These are phyloP conservation scores for Sugiyamaella xylanicola DNA, from an alignment of 1,139 yeast species.

Conservation along the genomic window DNA sequence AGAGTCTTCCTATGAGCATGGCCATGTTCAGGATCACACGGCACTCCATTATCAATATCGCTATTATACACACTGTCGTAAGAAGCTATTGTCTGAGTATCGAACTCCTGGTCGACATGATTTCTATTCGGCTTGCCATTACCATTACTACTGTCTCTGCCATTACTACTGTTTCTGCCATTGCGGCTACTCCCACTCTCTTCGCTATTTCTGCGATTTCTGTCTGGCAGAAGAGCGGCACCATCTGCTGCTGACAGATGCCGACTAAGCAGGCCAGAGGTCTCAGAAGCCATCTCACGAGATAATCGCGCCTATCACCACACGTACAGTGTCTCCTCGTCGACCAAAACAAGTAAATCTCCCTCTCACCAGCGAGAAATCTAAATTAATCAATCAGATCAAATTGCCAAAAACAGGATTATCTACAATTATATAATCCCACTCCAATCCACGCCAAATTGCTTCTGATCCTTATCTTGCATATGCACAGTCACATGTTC, in stretches of 20 bases:
- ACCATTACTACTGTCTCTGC: background rate
- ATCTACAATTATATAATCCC: background rate
- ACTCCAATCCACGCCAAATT: background rate
- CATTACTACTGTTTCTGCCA: background rate
- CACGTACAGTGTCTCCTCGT: too few relatives aligned
- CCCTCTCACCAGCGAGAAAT: too few relatives aligned
- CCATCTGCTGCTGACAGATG: background rate
- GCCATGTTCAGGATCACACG: conserved; percentile 9
- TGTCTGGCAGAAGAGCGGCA: background rate
- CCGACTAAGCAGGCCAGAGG: background rate
- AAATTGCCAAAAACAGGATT: background rate
- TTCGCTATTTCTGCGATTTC: too few relatives aligned
- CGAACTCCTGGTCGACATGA: conserved; percentile 7
- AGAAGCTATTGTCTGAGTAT: conserved; percentile 8
- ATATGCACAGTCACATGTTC: background rate
- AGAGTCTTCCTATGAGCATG: conserved; percentile 19
- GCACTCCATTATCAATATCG: conserved; percentile 10
- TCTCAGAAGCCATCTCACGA: background rate
- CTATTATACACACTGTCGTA: conserved; percentile 2
- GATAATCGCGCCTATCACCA: too few relatives aligned
- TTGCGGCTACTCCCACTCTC: background rate
- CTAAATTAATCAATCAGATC: background rate
- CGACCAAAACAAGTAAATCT: too few relatives aligned
- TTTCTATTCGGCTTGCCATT: background rate
- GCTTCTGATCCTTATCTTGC: background rate